phyloP scores from a whole-genome alignment of 2,329 filamentous ascomycete genomes.

The Neofusicoccum umdonicola region DNA sequence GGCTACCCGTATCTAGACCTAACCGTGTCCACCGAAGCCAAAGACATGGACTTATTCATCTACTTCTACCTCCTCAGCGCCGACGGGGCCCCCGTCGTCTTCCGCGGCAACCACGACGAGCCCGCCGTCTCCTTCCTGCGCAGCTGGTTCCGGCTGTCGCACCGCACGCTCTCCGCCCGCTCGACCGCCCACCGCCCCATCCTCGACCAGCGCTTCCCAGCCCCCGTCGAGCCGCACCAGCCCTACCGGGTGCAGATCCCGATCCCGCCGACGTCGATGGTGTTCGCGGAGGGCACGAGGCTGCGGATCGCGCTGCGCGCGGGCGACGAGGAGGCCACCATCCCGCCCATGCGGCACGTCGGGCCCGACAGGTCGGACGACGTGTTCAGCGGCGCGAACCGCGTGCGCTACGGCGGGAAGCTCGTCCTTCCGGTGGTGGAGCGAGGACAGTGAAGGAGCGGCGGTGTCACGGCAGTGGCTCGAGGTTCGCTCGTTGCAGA shows the following conservation, averaged over 20 bases:
- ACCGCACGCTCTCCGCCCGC: not conserved
- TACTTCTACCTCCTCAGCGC: not conserved
- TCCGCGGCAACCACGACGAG: not conserved
- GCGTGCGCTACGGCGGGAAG: not conserved
- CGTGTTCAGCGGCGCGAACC: not conserved
- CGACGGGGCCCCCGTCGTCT: not conserved
- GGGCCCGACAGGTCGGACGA: not conserved
- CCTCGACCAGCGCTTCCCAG: not conserved
- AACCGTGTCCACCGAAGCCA: not conserved
- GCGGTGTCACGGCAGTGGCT: too few species aligned
- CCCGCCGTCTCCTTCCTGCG: not conserved
- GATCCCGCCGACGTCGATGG: not conserved
- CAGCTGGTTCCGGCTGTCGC: not conserved
- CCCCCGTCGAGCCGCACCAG: not conserved
- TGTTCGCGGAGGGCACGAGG: not conserved
- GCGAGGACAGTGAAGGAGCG: too few species aligned
- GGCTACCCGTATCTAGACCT: not conserved
- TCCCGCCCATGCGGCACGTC: not conserved
- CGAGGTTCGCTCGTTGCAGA: not conserved
- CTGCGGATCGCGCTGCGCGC: not conserved
- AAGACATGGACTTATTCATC: not conserved
- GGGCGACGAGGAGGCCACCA: not conserved
- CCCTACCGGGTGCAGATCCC: not conserved
- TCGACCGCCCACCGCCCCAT: not conserved
- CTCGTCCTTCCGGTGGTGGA: not conserved